Evolutionary conservation across 768 basidiomycete species (phyloP).

Genomic region (Solioccasus polychromus): DNA sequence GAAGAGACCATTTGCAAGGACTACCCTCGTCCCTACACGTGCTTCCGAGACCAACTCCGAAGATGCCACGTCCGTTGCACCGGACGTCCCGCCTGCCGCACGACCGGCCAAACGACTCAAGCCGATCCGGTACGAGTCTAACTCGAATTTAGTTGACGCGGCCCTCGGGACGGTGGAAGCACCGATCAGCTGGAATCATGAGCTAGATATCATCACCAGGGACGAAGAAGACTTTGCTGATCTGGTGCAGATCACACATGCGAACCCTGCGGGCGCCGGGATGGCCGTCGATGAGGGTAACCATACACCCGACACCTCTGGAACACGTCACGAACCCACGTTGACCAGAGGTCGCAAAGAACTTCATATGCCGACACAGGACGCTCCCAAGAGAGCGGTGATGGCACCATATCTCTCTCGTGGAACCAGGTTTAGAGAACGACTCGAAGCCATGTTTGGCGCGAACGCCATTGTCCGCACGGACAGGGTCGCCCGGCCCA

Average conservation of each 20-base stretch:
- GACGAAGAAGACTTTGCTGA: background rate
- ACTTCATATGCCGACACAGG: background rate
- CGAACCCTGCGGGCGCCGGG: background rate
- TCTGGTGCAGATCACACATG: background rate
- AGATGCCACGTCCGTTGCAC: background rate
- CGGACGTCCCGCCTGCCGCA: background rate
- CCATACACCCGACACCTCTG: background rate
- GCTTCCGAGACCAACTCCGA: slow-evolving; percentile 16
- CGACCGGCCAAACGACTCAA: slow-evolving; percentile 19
- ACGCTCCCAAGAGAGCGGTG: background rate
- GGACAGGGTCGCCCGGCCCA: slow-evolving; percentile 21
- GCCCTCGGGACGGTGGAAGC: slow-evolving; percentile 25
- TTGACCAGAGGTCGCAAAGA: background rate
- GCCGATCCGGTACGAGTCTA: slow-evolving; percentile 20
- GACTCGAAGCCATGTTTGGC: slow-evolving; percentile 19
- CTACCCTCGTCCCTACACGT: background rate
- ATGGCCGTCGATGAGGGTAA: background rate
- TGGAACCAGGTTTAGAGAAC: slow-evolving; percentile 18
- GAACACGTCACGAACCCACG: no score
- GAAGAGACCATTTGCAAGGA: slow-evolving; percentile 1
- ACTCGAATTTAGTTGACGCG: slow-evolving; percentile 15
- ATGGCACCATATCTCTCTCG: slow-evolving; percentile 19
- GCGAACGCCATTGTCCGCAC: slow-evolving; percentile 18
- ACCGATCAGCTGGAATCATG: slow-evolving; percentile 17
- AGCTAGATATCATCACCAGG: slow-evolving; percentile 6